A percentile compares a stretch with the other conserved stretches of the same genome.
These are phyloP conservation scores for Neurospora crassa DNA, from an alignment of 2,329 filamentous ascomycete genomes.

Conservation along the genomic window DNA sequence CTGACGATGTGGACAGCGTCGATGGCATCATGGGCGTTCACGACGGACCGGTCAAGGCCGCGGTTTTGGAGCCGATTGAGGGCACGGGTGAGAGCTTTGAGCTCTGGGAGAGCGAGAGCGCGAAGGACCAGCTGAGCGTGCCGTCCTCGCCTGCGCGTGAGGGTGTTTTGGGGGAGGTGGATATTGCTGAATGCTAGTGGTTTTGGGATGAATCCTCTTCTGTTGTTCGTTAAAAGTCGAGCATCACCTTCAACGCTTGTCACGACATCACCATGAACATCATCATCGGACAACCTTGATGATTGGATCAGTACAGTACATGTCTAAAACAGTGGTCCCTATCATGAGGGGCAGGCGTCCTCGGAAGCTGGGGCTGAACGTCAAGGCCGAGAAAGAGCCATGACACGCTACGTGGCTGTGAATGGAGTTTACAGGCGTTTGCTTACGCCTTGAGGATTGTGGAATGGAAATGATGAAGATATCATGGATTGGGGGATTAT, in stretches of 20 bases:
- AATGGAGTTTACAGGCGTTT: not conserved
- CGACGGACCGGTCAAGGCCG: conserved; percentile 32
- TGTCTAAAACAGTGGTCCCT: not conserved
- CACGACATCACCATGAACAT: not conserved
- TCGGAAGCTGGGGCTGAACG: not conserved
- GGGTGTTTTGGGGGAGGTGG: not conserved
- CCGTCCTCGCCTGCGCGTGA: conserved; percentile 9
- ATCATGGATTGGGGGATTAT: not conserved
- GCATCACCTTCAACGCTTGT: not conserved
- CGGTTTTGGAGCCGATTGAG: conserved; percentile 44
- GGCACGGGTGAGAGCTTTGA: conserved; percentile 53
- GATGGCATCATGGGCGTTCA: conserved; percentile 31
- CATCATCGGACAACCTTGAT: not conserved
- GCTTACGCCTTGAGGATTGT: not conserved
- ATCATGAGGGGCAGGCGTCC: not conserved
- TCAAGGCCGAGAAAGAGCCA: not conserved
- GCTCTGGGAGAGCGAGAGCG: conserved; percentile 62
- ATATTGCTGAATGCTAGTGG: not conserved
- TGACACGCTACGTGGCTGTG: not conserved
- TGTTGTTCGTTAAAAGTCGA: not conserved
- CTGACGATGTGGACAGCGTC: conserved; percentile 17
- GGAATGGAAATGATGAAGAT: not conserved
- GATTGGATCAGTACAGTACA: not conserved
- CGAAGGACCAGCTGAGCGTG: conserved; percentile 43
- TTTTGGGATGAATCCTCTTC: not conserved